Evolutionary conservation across 108 stramenopile species (phyloP), one percentile per base, ranked within the genome.

Genomic region (Cyclotella kingstonii): DNA sequence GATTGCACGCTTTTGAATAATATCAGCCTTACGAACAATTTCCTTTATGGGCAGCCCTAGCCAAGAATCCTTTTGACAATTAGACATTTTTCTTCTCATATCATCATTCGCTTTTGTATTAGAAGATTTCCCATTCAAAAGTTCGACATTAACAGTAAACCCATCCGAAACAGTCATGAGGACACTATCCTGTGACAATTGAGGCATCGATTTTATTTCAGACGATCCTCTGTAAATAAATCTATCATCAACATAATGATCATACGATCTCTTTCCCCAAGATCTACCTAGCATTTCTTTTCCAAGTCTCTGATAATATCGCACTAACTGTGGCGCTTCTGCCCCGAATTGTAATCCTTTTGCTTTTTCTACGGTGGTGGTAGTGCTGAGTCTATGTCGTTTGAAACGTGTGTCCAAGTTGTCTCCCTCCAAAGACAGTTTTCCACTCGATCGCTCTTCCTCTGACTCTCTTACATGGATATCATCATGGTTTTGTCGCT

Each of bases 1-100:
- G 33, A 70, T 66, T 12, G 73, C 77, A 29, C 67, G 63, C 36
- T 61, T 69, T 23, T 73, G 59, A 25, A 78, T 27, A 17, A 62
- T 52, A 19, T 79, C 75, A 7, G 78, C 81, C 31, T 78, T 56
- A 21, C 65, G 68, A 35, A 79, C 52, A 1, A 82, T 21, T 73
- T 79, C 78, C 8, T 61, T 28, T 60, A 79, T 79, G 50, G 75
- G 65, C 4, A 73, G 5, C 2, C 74, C 77, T 47, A 82, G 56
- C 38, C 69, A 55, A 54, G 50, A 49, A 6, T 56, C 56, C n/a
- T n/a, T n/a, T 40, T 60, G 50, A 18, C 43, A 39, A 27, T 46
- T 63, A n/a, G 26, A 19, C 31, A 53, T 52, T 57, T 59, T 31
- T 21, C 34, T 29, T 14, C 38, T 60, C n/a, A 7, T 21, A 17